A percentile compares a stretch with the other conserved stretches of the same genome.
These are phyloP conservation scores for Phytophthora litchii DNA, from an alignment of 352 stramenopile genomes.

Conservation along the genomic window DNA sequence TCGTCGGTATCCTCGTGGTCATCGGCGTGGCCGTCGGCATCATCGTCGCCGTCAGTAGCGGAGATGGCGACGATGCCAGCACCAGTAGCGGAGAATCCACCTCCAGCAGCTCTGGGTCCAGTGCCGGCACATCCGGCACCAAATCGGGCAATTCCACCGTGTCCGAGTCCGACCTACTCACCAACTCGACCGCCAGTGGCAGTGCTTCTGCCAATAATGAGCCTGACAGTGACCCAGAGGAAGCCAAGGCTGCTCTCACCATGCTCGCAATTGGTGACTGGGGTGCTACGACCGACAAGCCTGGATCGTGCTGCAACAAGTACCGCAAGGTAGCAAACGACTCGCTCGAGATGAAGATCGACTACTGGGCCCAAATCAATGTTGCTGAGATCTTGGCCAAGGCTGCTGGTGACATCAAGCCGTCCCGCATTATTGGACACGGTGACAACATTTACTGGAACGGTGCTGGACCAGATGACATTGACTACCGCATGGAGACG, in stretches of 20 bases:
- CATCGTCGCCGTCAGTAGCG: slow-evolving; percentile 65
- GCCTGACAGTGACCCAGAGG: slow-evolving; percentile 65
- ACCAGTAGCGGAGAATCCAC: slow-evolving; percentile 28
- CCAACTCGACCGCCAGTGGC: slow-evolving; percentile 33
- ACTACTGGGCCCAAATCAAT: slow-evolving; percentile 89
- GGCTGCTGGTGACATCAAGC: slow-evolving; percentile 73
- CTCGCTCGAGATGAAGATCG: slow-evolving; percentile 86
- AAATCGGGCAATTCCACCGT: slow-evolving; percentile 34
- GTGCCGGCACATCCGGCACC: slow-evolving; percentile 8
- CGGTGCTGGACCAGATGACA: slow-evolving; percentile 75
- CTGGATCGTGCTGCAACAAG: slow-evolving; percentile 89
- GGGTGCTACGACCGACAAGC: slow-evolving; percentile 86
- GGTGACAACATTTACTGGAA: slow-evolving; percentile 92
- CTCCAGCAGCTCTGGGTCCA: slow-evolving; percentile 17
- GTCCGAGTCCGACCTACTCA: slow-evolving; percentile 56
- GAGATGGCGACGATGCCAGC: slow-evolving; percentile 39
- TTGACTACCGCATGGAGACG: slow-evolving; percentile 81
- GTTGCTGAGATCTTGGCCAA: slow-evolving; percentile 80
- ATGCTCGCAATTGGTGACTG: slow-evolving; percentile 90
- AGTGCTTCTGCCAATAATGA: slow-evolving; percentile 41
- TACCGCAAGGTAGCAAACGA: slow-evolving; percentile 83
- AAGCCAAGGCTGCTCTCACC: slow-evolving; percentile 58
- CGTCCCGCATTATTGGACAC: slow-evolving; percentile 74
- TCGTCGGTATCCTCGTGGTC: slow-evolving; percentile 69
- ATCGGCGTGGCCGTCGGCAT: slow-evolving; percentile 69